Conservation (phyloP, 2,329 filamentous ascomycete genomes). For the Chaetomiaceae sp. region DNA sequence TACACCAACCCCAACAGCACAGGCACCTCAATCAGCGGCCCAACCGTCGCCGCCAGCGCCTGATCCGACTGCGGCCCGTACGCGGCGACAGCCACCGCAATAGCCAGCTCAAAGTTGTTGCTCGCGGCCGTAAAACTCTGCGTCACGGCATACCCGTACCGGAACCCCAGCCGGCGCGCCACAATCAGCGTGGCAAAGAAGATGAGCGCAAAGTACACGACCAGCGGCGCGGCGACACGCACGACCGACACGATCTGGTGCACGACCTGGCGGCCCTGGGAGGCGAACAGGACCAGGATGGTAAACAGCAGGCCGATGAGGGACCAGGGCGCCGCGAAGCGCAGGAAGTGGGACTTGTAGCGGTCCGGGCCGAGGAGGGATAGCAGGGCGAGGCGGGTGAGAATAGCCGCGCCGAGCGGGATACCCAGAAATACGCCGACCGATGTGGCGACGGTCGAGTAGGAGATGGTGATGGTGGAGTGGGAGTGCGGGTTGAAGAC, state of each 20-base stretch:
- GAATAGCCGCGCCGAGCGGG: constrained; percentile 72
- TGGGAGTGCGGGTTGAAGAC: constrained; percentile 45
- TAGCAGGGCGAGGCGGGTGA: constrained; percentile 64
- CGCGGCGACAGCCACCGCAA: constrained; percentile 78
- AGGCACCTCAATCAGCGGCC: constrained; percentile 81
- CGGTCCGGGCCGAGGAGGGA: constrained; percentile 49
- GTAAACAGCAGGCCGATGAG: constrained; percentile 83
- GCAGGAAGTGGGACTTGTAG: constrained; percentile 69
- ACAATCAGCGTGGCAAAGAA: constrained; percentile 66
- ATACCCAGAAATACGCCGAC: constrained; percentile 84
- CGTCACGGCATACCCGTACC: constrained; percentile 18
- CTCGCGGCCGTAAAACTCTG: constrained; percentile 34
- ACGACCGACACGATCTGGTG: constrained; percentile 80
- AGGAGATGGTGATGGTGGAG: constrained; percentile 40
- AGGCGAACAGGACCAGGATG: constrained; percentile 79
- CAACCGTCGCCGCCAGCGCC: constrained; percentile 77
- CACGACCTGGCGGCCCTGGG: constrained; percentile 71
- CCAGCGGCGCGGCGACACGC: constrained; percentile 71
- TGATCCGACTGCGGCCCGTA: constrained; percentile 76
- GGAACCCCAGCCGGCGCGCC: constrained; percentile 61
- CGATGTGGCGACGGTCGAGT: constrained; percentile 68
- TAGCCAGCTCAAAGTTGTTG: constrained; percentile 91
- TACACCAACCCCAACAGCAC: constrained; percentile 76
- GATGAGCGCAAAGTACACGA: constrained; percentile 75
- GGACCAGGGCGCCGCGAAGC: constrained; percentile 65